Percentiles rank a stretch among this genome's conserved stretches.
phyloP scores from a whole-genome alignment of 2,329 filamentous ascomycete genomes.

The Didymella exigua region DNA sequence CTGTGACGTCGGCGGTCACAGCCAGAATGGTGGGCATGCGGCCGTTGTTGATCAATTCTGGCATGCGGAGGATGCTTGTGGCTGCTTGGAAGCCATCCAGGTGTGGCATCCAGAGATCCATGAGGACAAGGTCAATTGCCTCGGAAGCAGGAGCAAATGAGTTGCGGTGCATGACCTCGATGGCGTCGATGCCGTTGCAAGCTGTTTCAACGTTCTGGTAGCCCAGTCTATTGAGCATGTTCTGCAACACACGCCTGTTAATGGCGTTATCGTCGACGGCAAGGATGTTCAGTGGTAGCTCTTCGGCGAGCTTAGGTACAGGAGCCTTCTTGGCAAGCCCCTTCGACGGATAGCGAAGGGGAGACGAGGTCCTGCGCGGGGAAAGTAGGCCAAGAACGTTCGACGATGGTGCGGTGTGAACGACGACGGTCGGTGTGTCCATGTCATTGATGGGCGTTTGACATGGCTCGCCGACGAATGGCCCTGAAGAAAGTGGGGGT shows the following conservation, averaged over 20 bases:
- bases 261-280: slow-evolving; percentile 76
- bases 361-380: slow-evolving; percentile 37
- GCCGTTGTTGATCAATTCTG: slow-evolving; percentile 39
- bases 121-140: slow-evolving; percentile 67
- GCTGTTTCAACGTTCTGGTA: slow-evolving; percentile 68
- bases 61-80: slow-evolving; percentile 63
- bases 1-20: slow-evolving; percentile 70
- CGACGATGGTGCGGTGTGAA: slow-evolving; percentile 17
- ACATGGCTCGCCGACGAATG: slow-evolving; percentile 24
- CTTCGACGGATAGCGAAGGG: slow-evolving; percentile 34
- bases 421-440: slow-evolving; percentile 19
- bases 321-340: slow-evolving; percentile 30
- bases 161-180: slow-evolving; percentile 62
- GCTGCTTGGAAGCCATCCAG: slow-evolving; percentile 76
- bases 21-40: slow-evolving; percentile 59
- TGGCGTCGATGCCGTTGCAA: slow-evolving; percentile 71
- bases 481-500: slow-evolving; percentile 35
- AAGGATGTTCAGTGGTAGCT: slow-evolving; percentile 69
- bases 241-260: slow-evolving; percentile 70
- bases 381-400: slow-evolving; percentile 31
- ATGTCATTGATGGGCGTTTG: slow-evolving; percentile 6
- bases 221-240: slow-evolving; percentile 70
- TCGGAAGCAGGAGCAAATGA: slow-evolving; percentile 27
- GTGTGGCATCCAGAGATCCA: slow-evolving; percentile 79
- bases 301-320: slow-evolving; percentile 56